These are phyloP conservation scores for Colletotrichum australisinense DNA, from an alignment of 2,329 filamentous ascomycete genomes.

Conservation along the genomic window DNA sequence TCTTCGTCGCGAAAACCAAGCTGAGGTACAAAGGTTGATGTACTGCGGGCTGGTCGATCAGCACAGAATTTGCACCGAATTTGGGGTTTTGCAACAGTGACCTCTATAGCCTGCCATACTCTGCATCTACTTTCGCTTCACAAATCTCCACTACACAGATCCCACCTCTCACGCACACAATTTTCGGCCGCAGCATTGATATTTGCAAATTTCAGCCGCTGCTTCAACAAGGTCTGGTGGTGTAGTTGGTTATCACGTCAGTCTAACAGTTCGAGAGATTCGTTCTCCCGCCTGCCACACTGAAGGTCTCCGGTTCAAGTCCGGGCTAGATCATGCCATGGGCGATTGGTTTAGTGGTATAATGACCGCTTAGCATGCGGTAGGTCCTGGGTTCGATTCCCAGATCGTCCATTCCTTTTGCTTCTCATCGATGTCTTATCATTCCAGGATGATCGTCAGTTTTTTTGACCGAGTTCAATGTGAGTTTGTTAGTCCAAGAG, in stretches of 20 bases:
- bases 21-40: no score
- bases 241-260: conserved; percentile 61
- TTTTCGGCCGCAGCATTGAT: not conserved
- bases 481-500: no score
- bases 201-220: accelerated
- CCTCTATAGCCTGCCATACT: no score
- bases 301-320: conserved; percentile 37
- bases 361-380: conserved; percentile 18
- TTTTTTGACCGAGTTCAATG: no score
- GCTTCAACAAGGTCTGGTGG: no score
- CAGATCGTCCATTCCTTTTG: not conserved
- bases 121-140: conserved; percentile 3
- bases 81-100: no score
- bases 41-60: no score
- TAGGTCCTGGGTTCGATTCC: conserved; percentile 18
- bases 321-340: conserved; percentile 26
- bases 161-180: not conserved
- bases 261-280: conserved; percentile 51
- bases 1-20: no score
- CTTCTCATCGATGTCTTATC: no score
- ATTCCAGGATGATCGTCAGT: no score
- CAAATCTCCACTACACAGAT: not conserved
- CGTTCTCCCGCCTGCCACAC: not conserved
- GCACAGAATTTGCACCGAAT: no score
- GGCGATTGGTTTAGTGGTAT: conserved; percentile 18